These are phyloP conservation scores for Cicer pinnatifidum DNA, from an alignment of 306 rosid species.

Conservation along the genomic window DNA sequence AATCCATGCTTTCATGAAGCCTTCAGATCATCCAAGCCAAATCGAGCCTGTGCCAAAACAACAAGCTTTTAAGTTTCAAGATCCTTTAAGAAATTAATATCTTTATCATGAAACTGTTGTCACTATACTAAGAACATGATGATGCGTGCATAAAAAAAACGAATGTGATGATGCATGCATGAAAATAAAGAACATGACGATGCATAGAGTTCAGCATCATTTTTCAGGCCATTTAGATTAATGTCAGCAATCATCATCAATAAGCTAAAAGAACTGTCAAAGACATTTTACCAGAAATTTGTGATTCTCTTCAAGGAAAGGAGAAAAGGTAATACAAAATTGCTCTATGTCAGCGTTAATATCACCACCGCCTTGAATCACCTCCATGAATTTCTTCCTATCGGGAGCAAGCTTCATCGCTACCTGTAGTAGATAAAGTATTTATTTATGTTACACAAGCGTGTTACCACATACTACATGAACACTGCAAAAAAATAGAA, in stretches of 20 bases:
- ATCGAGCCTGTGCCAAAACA: conserved; percentile 65
- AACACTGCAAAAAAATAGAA: conserved; percentile 4
- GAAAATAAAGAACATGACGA: no score
- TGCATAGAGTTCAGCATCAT: conserved; percentile 4
- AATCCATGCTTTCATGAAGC: conserved; percentile 54
- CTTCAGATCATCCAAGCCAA: conserved; percentile 90
- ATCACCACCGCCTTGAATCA: conserved; percentile 75
- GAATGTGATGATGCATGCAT: no score
- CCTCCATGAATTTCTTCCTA: conserved; percentile 95
- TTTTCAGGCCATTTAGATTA: conserved; percentile 11
- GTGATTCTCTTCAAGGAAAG: conserved; percentile 88
- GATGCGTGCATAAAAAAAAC: no score
- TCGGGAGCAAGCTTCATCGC: conserved; percentile 99
- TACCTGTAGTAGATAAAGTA: conserved; percentile 56
- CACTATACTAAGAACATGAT: background rate
- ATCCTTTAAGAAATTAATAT: background rate
- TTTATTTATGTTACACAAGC: conserved; percentile 25
- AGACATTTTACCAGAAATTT: conserved; percentile 76
- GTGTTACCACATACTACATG: background rate
- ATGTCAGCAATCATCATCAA: conserved; percentile 13
- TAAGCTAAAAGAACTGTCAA: conserved; percentile 22
- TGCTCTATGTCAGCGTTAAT: conserved; percentile 68
- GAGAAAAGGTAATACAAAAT: conserved; percentile 70
- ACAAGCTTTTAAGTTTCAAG: conserved; percentile 29
- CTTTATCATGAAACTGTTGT: background rate